Percentiles rank a stretch among this genome's conserved stretches.
Evolutionary conservation across 768 basidiomycete genomes (phyloP).

Genomic region (Kwoniella europaea): DNA sequence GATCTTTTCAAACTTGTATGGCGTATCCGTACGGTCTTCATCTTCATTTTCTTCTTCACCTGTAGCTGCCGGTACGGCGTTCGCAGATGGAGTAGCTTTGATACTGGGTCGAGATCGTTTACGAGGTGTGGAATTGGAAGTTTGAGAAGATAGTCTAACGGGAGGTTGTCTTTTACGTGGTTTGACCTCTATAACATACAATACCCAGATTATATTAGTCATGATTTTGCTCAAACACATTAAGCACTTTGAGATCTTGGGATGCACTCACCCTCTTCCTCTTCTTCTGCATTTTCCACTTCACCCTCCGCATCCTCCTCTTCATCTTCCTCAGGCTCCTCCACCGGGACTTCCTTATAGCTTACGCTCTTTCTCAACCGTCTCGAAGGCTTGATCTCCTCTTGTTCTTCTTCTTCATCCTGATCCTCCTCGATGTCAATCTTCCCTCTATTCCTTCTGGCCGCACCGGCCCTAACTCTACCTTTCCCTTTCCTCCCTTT

Average conservation of each 20-base stretch:
- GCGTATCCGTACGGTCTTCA: conserved; percentile 45
- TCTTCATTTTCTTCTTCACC: conserved; percentile 13
- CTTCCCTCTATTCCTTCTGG: conserved; percentile 9
- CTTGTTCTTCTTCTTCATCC: conserved; percentile 14
- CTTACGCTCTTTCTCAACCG: conserved; percentile 39
- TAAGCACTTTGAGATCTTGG: neutral
- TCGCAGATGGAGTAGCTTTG: conserved; percentile 1
- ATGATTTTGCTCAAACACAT: neutral
- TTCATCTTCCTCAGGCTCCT: conserved; percentile 29
- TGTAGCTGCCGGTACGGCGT: neutral
- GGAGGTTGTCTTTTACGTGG: conserved; percentile 26
- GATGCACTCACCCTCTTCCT: conserved; percentile 13
- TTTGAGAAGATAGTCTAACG: conserved; percentile 16
- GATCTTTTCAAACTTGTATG: conserved; percentile 43
- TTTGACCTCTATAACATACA: conserved; percentile 6
- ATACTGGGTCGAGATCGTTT: conserved; percentile 15
- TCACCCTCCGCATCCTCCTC: conserved; percentile 35
- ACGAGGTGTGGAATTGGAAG: conserved; percentile 23
- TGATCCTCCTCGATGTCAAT: neutral
- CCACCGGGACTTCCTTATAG: conserved; percentile 40
- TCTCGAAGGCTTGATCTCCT: conserved; percentile 6
- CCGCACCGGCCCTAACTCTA: neutral
- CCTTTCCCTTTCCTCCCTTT: conserved; percentile 12
- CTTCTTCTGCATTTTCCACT: conserved; percentile 33
- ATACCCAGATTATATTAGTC: neutral